Conservation (phyloP, 1,284 basidiomycete genomes). For the Caloboletus inedulis region DNA sequence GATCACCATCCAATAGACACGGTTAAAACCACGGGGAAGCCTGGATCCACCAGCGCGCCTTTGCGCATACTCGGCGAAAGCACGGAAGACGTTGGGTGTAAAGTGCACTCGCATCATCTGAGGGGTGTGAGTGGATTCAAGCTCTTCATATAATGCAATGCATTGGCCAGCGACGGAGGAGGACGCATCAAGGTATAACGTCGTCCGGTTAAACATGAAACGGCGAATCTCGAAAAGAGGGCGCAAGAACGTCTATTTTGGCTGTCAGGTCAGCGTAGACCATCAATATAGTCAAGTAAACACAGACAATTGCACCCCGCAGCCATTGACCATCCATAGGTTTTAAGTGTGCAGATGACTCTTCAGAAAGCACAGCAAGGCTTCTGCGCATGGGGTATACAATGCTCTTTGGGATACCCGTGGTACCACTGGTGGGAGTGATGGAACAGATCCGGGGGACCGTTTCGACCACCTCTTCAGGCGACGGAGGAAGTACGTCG, state of each 20-base stretch:
- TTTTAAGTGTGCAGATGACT: conserved; percentile 25
- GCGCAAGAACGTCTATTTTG: conserved; percentile 27
- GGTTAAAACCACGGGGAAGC: conserved; percentile 26
- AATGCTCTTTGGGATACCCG: conserved; percentile 32
- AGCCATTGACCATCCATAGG: conserved; percentile 31
- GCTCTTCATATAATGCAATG: conserved; percentile 24
- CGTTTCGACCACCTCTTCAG: conserved; percentile 14
- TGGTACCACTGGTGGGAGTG: conserved; percentile 31
- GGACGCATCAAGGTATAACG: conserved; percentile 28
- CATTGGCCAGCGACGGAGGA: conserved; percentile 28
- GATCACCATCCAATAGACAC: conserved; percentile 32
- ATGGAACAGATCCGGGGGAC: conserved; percentile 28
- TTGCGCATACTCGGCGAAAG: conserved; percentile 26
- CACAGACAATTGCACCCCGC: conserved; percentile 27
- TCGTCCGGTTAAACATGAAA: conserved; percentile 33
- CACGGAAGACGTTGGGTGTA: conserved; percentile 30
- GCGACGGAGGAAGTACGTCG: conserved; percentile 13
- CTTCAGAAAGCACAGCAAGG: conserved; percentile 26
- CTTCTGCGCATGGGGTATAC: conserved; percentile 30
- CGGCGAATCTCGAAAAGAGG: conserved; percentile 32
- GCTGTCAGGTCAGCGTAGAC: not conserved
- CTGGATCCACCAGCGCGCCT: conserved; percentile 18
- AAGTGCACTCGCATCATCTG: conserved; percentile 30
- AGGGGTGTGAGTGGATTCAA: conserved; percentile 22
- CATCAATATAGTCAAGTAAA: not conserved